Percentiles rank a stretch among this genome's conserved stretches.
Evolutionary conservation across 768 basidiomycete species (phyloP).

Genomic region (Hemileccinum rubropunctum): DNA sequence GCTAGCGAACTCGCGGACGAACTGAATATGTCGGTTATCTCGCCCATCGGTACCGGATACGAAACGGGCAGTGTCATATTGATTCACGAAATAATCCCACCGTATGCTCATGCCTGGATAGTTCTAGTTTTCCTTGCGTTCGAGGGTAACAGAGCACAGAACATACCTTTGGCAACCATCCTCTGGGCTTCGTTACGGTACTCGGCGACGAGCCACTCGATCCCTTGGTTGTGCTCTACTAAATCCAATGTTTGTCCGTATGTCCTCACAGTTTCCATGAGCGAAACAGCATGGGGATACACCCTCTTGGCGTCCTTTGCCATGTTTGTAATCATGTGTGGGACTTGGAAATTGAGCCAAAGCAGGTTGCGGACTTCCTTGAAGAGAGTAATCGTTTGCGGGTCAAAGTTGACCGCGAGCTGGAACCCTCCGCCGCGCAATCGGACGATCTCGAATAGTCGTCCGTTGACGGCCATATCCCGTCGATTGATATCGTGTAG

Average conservation of each 20-base stretch:
- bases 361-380: slow-evolving; percentile 96
- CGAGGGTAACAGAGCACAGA: neutral
- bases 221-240: slow-evolving; percentile 86
- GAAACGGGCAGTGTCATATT: slow-evolving; percentile 82
- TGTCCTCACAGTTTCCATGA: slow-evolving; percentile 99
- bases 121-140: neutral
- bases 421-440: slow-evolving; percentile 75
- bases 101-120: slow-evolving; percentile 84
- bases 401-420: slow-evolving; percentile 95
- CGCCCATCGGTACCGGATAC: slow-evolving; percentile 68
- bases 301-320: slow-evolving; percentile 99
- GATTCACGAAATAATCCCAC: slow-evolving; percentile 97
- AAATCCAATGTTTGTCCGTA: slow-evolving; percentile 94
- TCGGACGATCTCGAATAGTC: slow-evolving; percentile 88
- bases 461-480: slow-evolving; percentile 88
- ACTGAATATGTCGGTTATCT: slow-evolving; percentile 89
- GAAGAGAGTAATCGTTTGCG: slow-evolving; percentile 97
- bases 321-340: slow-evolving; percentile 92
- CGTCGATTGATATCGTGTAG: slow-evolving; percentile 90
- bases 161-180: slow-evolving; percentile 85
- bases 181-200: slow-evolving; percentile 90
- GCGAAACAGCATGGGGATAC: slow-evolving; percentile 95
- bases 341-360: slow-evolving; percentile 95
- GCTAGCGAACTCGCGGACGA: slow-evolving; percentile 93
- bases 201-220: slow-evolving; percentile 93